Conservation (phyloP, 768 basidiomycete species). For the Tricholoma flavovirens region DNA sequence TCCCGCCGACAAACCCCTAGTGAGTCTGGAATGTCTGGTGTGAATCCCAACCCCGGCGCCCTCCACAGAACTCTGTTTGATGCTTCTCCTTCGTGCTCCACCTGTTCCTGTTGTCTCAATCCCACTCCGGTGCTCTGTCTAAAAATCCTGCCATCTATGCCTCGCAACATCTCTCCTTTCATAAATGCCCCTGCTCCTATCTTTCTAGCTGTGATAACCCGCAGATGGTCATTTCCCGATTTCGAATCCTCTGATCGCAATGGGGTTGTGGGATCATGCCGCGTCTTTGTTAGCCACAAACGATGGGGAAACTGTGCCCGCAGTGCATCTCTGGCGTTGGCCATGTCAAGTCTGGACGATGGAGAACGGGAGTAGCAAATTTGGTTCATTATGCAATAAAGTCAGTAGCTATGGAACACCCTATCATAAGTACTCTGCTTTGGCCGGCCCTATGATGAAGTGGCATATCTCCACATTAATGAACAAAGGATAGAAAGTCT, state of each 20-base stretch:
- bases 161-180: conserved; percentile 11
- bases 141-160: conserved; percentile 5
- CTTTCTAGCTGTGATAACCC: background rate
- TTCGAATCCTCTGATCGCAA: background rate
- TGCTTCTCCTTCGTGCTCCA: background rate
- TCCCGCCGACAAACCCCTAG: background rate
- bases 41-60: background rate
- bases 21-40: background rate
- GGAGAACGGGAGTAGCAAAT: background rate
- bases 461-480: background rate
- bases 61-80: too few relatives aligned
- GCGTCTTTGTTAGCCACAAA: background rate
- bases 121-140: background rate
- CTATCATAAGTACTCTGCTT: background rate
- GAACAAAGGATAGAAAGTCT: background rate
- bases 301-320: background rate
- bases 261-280: background rate
- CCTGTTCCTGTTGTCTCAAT: background rate
- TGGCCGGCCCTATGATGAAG: background rate
- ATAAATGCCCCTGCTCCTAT: conserved; percentile 11
- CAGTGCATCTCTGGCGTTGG: conserved; percentile 14
- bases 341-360: conserved; percentile 7
- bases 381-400: background rate
- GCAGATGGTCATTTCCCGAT: background rate
- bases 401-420: background rate